Conservation (phyloP, 176 grass and related monocot species). For the Stipa capillata region DNA sequence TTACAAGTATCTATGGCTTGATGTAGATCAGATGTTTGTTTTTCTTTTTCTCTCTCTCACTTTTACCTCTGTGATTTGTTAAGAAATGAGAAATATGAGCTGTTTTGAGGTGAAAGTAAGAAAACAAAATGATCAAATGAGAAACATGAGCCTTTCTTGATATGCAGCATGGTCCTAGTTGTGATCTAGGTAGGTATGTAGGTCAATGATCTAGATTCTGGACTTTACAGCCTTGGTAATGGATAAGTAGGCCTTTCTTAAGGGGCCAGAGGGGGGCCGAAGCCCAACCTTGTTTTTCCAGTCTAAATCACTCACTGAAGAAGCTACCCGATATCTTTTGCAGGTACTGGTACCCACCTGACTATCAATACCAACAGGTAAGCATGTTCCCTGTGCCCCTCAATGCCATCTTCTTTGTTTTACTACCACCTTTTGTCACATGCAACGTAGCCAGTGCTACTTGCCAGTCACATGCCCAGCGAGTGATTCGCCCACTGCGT, state of each 20-base stretch:
- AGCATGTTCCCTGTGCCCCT: constrained; percentile 6
- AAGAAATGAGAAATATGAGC: not conserved
- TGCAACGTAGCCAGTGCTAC: constrained; percentile 18
- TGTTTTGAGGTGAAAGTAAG: not conserved
- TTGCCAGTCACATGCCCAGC: not conserved
- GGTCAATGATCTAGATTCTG: constrained; percentile 23
- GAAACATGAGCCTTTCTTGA: not conserved
- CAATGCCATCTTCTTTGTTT: constrained; percentile 2
- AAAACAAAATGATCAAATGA: not conserved
- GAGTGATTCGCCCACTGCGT: not conserved
- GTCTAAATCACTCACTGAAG: constrained; percentile 27
- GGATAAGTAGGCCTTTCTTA: constrained; percentile 23
- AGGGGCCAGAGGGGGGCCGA: not conserved
- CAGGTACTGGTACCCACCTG: constrained; percentile 84
- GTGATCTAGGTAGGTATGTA: not conserved
- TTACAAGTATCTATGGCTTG: too few species aligned
- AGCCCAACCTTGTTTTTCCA: not conserved
- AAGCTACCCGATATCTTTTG: constrained; percentile 38
- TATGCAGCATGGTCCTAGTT: not conserved
- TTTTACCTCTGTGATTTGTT: too few species aligned
- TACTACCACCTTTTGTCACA: constrained; percentile 21
- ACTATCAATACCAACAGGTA: constrained; percentile 89
- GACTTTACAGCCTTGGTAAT: constrained; percentile 36
- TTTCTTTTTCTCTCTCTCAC: too few species aligned
- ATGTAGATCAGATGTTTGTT: too few species aligned